Base-by-base conservation (phyloP, 176 grass and related monocot species). In the Oryza coarctata region DNA sequence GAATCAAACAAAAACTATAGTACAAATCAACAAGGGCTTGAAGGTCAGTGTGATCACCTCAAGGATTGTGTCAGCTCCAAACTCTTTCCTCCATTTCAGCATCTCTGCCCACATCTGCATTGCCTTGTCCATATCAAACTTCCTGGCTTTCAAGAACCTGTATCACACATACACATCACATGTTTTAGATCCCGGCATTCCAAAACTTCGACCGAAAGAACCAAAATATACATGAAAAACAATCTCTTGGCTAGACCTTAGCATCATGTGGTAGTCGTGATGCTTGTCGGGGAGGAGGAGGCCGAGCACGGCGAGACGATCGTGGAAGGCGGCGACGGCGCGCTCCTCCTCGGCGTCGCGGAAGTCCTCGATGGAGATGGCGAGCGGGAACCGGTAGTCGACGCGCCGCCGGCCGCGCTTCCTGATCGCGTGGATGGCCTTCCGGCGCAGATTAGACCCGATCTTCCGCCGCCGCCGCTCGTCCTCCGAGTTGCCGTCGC, bases 101-200 rank as follows among this genome's bases (percentile, higher is more conserved):
- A 99, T 99, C 27, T 99, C 97, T 2, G 83, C 68, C 97, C 97
- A 99, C 97, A 99, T 99, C 72, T 96, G 97, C 32, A 80, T 89
- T 63, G 97, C 89, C 83, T 94, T 99, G 47, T 94, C 93, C 27
- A 79, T 77, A n/a, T 99, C 97, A 12, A 99, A 90, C 73, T 90
- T 99, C 70, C 93, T 92, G 44, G 97, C 93, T 70, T 99, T 99
- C 49, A 99, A 86, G 84, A 99, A 99, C 80, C 92, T 95, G 74
- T 15, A 87, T 27, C 25, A 68, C 23, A 18, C 34, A 60, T 74
- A 45, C 15, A 22, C 1, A 32, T 0, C 13, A 14, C 11, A 23
- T 25, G 55, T 78, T 77, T 78, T 29, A 81, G 80, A 63, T 73
- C 75, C 65, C 36, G 7, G 58, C 64, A 87, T 68, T 44, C 27